phyloP scores from a whole-genome alignment of 176 grass and related monocot species.

The Aegilops bicornis region DNA sequence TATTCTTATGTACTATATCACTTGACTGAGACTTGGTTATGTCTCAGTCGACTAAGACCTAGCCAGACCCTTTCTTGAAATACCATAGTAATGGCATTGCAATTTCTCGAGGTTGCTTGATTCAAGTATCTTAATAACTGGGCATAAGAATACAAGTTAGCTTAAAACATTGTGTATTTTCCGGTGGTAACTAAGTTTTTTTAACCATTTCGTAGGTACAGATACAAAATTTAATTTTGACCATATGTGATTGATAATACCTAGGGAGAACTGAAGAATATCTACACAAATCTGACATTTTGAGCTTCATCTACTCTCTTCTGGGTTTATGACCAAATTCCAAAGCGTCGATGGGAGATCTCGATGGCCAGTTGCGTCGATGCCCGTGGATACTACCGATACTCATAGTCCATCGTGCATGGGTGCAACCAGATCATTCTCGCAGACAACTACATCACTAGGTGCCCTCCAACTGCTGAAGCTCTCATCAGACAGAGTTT shows the following conservation, averaged over 20 bases:
- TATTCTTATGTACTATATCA: too few relatives aligned
- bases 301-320: background rate
- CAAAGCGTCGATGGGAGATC: constrained; percentile 83
- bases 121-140: background rate
- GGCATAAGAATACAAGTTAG: background rate
- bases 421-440: constrained; percentile 80
- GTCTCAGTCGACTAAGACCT: too few relatives aligned
- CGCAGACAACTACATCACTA: constrained; percentile 72
- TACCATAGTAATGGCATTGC: too few relatives aligned
- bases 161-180: background rate
- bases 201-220: background rate
- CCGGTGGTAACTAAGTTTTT: background rate
- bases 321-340: constrained; percentile 37
- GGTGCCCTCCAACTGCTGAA: constrained; percentile 81
- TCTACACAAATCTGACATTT: background rate
- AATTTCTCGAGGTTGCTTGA: background rate
- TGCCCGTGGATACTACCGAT: constrained; percentile 89
- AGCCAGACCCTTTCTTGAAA: too few relatives aligned
- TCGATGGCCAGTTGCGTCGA: constrained; percentile 89
- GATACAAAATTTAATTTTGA: background rate
- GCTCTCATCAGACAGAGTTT: constrained; percentile 55
- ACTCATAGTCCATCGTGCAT: constrained; percentile 85
- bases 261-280: background rate
- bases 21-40: too few relatives aligned
- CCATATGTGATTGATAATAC: too few relatives aligned